Conservation (phyloP, 192 early-diverging fungal species). For the Entomortierella parvispora region DNA sequence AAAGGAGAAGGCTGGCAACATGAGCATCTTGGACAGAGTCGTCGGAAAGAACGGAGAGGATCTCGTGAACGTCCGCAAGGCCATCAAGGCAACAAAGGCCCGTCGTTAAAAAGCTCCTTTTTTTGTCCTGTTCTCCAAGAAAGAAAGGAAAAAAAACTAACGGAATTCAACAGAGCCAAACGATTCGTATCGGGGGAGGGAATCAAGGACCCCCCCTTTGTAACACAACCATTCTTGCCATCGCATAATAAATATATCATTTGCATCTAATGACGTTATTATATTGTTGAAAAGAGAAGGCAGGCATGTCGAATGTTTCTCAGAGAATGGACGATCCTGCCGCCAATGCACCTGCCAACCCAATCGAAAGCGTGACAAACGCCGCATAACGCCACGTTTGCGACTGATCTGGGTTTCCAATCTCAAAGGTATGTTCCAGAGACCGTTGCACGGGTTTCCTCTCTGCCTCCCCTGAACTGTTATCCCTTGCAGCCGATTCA, state of each 20-base stretch:
- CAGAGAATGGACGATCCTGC: conserved; percentile 18
- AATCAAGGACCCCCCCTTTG: background rate
- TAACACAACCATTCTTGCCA: conserved; percentile 14
- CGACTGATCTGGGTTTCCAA: conserved; percentile 32
- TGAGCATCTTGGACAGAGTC: conserved; percentile 77
- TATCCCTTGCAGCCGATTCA: conserved; percentile 1
- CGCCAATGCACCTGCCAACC: conserved; percentile 25
- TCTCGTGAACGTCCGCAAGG: conserved; percentile 64
- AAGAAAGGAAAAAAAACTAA: too few relatives aligned
- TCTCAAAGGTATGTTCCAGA: conserved; percentile 43
- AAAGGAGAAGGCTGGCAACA: conserved; percentile 74
- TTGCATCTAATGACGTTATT: conserved; percentile 13
- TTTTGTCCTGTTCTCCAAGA: background rate
- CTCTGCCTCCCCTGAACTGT: background rate
- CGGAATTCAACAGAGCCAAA: too few relatives aligned
- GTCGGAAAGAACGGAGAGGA: conserved; percentile 63
- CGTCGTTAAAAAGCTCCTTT: conserved; percentile 13
- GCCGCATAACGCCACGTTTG: conserved; percentile 34
- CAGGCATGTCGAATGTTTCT: too few relatives aligned
- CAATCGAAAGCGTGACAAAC: conserved; percentile 14
- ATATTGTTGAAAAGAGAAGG: too few relatives aligned
- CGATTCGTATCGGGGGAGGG: background rate
- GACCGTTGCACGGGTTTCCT: background rate
- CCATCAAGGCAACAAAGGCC: conserved; percentile 47
- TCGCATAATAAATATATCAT: conserved; percentile 43